These are phyloP conservation scores for Diaporthe vaccinii DNA, from an alignment of 2,329 filamentous ascomycete genomes.

Conservation along the genomic window DNA sequence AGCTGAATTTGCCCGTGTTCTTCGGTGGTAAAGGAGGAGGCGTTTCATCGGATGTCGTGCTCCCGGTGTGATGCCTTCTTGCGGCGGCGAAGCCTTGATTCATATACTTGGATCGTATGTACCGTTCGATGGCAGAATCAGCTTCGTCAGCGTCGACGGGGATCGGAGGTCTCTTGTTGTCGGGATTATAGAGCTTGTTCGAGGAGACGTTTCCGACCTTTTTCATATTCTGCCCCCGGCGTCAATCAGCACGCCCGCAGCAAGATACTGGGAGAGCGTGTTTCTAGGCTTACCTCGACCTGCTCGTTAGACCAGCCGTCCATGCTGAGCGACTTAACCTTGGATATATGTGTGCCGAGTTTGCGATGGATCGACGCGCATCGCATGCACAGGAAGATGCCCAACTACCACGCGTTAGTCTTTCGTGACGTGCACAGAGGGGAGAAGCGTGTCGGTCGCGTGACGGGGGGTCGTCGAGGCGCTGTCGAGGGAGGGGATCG, in stretches of 20 bases:
- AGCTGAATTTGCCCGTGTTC: constrained; percentile 72
- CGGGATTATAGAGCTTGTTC: constrained; percentile 91
- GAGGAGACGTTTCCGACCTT: constrained; percentile 87
- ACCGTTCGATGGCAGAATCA: constrained; percentile 94
- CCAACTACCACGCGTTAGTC: constrained; percentile 71
- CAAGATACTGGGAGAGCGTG: neutral
- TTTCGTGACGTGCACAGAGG: neutral
- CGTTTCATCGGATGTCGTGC: constrained; percentile 68
- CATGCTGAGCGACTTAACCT: constrained; percentile 99
- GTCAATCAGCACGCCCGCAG: constrained; percentile 8
- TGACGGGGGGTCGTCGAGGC: constrained; percentile 38
- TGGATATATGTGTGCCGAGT: constrained; percentile 96
- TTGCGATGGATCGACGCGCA: constrained; percentile 97
- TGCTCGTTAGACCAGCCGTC: constrained; percentile 97
- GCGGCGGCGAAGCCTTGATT: constrained; percentile 60
- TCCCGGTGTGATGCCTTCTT: constrained; percentile 57
- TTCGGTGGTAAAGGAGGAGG: constrained; percentile 74
- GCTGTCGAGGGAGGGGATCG: constrained; percentile 35
- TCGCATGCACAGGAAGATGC: constrained; percentile 97
- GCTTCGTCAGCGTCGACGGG: constrained; percentile 93
- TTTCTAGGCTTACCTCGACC: constrained; percentile 80
- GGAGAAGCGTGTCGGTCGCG: constrained; percentile 21
- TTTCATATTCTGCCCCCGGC: constrained; percentile 84
- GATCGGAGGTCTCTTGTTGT: constrained; percentile 84
- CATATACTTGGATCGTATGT: constrained; percentile 95